Evolutionary conservation across 176 grass and related monocot genomes (phyloP).

Genomic region (Raddia distichophylla): DNA sequence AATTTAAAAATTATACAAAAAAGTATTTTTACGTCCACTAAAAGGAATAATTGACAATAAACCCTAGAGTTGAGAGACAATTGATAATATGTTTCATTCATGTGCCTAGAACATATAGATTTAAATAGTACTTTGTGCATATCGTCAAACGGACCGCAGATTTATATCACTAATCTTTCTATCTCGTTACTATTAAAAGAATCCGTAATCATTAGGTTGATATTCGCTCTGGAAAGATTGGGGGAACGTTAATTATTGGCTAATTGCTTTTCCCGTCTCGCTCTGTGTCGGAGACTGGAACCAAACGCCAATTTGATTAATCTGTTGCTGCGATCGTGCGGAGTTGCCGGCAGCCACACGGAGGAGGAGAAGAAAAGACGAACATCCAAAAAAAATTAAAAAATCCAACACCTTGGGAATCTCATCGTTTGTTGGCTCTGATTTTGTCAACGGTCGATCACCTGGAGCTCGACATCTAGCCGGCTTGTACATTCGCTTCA

Average conservation of each 20-base stretch:
- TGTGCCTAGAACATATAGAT: too few relatives aligned
- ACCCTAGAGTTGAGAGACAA: too few relatives aligned
- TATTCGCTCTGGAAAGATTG: too few relatives aligned
- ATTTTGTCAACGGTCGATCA: background rate
- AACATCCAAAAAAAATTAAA: background rate
- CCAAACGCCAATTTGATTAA: background rate
- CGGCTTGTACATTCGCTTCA: background rate
- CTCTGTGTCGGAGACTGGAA: background rate
- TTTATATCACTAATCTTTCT: too few relatives aligned
- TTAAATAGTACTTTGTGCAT: too few relatives aligned
- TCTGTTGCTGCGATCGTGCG: conserved; percentile 8
- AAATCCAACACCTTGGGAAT: background rate
- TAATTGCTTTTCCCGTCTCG: background rate
- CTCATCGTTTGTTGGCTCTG: background rate
- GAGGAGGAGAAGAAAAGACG: background rate
- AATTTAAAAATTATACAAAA: too few relatives aligned
- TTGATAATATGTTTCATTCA: too few relatives aligned
- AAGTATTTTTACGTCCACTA: too few relatives aligned
- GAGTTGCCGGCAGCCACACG: background rate
- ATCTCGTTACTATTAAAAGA: too few relatives aligned
- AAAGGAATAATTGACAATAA: too few relatives aligned
- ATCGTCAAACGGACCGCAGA: too few relatives aligned
- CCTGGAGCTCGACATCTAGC: background rate
- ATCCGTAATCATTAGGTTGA: too few relatives aligned
- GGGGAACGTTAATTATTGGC: background rate